phyloP scores from a whole-genome alignment of 75 land plant genomes.

The Pinus tabuliformis region DNA sequence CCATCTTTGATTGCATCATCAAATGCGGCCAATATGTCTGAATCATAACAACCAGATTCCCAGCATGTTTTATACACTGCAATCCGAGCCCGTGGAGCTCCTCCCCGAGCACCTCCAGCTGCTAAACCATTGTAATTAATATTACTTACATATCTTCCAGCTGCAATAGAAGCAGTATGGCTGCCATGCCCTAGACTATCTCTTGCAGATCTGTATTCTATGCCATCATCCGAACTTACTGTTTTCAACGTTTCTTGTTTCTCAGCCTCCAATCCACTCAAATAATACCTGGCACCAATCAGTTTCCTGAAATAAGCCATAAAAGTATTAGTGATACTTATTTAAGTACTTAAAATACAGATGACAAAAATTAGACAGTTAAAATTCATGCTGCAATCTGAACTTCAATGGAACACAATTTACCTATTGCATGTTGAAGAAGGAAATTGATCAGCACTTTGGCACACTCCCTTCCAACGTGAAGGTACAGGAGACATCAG shows the following conservation, averaged over 20 bases:
- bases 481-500: constrained; percentile 68
- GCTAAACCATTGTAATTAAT: constrained; percentile 63
- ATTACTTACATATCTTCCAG: constrained; percentile 53
- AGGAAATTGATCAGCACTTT: constrained; percentile 59
- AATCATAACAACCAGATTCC: constrained; percentile 67
- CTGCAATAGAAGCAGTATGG: constrained; percentile 81
- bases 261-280: constrained; percentile 54
- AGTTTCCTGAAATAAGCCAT: constrained; percentile 39
- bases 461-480: constrained; percentile 81
- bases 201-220: constrained; percentile 61
- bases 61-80: constrained; percentile 89
- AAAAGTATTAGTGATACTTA: neutral
- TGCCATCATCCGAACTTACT: neutral
- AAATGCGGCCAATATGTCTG: constrained; percentile 81
- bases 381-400: neutral
- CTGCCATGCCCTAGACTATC: constrained; percentile 73
- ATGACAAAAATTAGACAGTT: neutral
- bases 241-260: constrained; percentile 11
- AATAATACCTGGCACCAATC: constrained; percentile 75
- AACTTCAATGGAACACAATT: neutral
- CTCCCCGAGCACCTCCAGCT: constrained; percentile 71
- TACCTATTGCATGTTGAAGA: constrained; percentile 70
- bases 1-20: constrained; percentile 94
- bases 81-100: constrained; percentile 76
- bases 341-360: neutral